Evolutionary conservation across 2,329 filamentous ascomycete genomes (phyloP).

Genomic region (Nigrospora osmanthi): DNA sequence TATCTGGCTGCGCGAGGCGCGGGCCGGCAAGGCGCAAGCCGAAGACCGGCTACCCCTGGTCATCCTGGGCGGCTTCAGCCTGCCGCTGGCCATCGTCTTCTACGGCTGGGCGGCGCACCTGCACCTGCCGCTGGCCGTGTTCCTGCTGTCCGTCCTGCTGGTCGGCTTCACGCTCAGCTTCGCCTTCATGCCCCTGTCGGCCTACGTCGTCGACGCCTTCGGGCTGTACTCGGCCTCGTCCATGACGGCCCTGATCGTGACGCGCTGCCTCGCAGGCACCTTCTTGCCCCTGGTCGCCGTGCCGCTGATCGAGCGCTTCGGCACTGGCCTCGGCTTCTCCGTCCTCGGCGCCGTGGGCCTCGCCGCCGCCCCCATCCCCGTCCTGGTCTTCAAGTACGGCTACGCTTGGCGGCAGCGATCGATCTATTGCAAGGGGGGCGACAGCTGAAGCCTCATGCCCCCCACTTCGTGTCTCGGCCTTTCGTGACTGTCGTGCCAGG

Average conservation of each 20-base stretch:
- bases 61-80: conserved; percentile 34
- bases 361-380: conserved; percentile 39
- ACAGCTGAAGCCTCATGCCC: not conserved
- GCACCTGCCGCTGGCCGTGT: conserved; percentile 28
- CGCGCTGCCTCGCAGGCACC: conserved; percentile 46
- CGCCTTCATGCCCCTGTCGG: conserved; percentile 39
- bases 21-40: conserved; percentile 34
- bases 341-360: conserved; percentile 33
- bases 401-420: conserved; percentile 41
- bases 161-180: conserved; percentile 38
- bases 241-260: conserved; percentile 48
- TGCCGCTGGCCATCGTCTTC: conserved; percentile 34
- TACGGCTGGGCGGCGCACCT: conserved; percentile 46
- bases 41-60: conserved; percentile 47
- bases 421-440: conserved; percentile 28
- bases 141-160: conserved; percentile 34
- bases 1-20: conserved; percentile 31
- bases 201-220: conserved; percentile 51
- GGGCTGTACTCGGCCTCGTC: conserved; percentile 48
- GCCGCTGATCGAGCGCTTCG: conserved; percentile 37
- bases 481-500: no score
- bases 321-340: conserved; percentile 44
- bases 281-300: conserved; percentile 45
- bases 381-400: conserved; percentile 43
- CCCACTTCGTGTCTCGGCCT: no score